A percentile compares a stretch with the other conserved stretches of the same genome.
phyloP scores from a whole-genome alignment of 495 filamentous ascomycete species.

The Oidiodendron maius region DNA sequence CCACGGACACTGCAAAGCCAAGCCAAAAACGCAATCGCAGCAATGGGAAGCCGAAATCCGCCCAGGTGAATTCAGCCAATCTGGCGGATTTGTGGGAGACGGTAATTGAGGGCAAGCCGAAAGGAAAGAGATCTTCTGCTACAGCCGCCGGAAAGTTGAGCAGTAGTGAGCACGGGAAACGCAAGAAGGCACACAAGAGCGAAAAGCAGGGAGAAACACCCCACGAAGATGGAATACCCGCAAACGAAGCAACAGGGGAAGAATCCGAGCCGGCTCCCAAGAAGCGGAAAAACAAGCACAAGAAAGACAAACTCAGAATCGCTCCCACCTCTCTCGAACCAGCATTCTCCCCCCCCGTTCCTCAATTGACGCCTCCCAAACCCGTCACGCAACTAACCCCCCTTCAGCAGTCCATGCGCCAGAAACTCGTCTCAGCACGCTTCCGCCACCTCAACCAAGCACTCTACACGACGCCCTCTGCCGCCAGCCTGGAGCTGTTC shows the following conservation, averaged over 20 bases:
- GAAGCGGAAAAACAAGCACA: slow-evolving; percentile 29
- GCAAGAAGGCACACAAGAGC: no score
- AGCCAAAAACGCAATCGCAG: slow-evolving; percentile 55
- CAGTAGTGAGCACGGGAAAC: slow-evolving; percentile 14
- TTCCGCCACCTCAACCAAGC: slow-evolving; percentile 97
- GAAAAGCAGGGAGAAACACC: neutral
- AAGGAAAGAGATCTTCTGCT: slow-evolving; percentile 2
- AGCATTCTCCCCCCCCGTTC: neutral
- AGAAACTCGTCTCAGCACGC: slow-evolving; percentile 86
- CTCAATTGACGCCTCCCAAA: slow-evolving; percentile 6
- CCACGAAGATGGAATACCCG: slow-evolving; percentile 5
- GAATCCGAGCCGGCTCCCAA: slow-evolving; percentile 8
- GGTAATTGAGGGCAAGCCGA: slow-evolving; percentile 64
- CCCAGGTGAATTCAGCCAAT: slow-evolving; percentile 61
- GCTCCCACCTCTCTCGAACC: slow-evolving; percentile 4
- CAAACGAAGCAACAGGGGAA: slow-evolving; percentile 16
- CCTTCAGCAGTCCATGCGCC: slow-evolving; percentile 85
- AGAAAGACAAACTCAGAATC: slow-evolving; percentile 17
- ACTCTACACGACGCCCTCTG: slow-evolving; percentile 86
- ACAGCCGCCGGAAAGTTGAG: neutral
- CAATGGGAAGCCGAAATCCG: slow-evolving; percentile 22
- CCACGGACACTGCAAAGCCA: slow-evolving; percentile 14
- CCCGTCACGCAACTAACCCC: slow-evolving; percentile 60
- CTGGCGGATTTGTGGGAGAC: slow-evolving; percentile 70
- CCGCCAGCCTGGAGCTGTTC: slow-evolving; percentile 73